Evolutionary conservation across 2,329 filamentous ascomycete genomes (phyloP).

Genomic region (Arthrobotrys iridis): DNA sequence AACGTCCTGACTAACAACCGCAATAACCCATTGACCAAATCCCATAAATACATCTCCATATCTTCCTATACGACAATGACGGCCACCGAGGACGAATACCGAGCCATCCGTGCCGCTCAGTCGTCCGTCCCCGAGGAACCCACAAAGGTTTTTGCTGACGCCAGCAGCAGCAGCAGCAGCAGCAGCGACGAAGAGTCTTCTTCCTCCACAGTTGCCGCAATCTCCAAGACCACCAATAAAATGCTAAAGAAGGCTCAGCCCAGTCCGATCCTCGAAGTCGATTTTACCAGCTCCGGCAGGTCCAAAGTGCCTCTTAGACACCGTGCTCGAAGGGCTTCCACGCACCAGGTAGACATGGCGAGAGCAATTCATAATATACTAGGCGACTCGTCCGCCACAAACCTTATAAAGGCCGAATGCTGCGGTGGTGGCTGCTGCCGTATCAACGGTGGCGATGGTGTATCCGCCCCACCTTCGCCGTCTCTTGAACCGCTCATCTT

Average conservation of each 20-base stretch:
- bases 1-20: no score
- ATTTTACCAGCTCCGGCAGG: constrained; percentile 56
- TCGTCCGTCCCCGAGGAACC: constrained; percentile 53
- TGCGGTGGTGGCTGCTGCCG: constrained; percentile 58
- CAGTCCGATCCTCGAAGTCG: constrained; percentile 57
- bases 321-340: constrained; percentile 44
- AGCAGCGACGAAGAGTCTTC: constrained; percentile 14
- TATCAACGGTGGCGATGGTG: constrained; percentile 36
- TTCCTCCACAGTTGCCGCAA: not conserved
- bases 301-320: constrained; percentile 30
- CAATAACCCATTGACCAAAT: not conserved
- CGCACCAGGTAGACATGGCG: constrained; percentile 56
- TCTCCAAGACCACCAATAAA: constrained; percentile 13
- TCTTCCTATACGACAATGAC: constrained; percentile 28
- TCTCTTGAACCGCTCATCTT: constrained; percentile 57
- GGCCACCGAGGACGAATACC: constrained; percentile 50
- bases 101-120: constrained; percentile 40
- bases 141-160: not conserved
- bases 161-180: not conserved
- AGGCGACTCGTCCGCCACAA: constrained; percentile 57
- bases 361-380: constrained; percentile 53
- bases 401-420: constrained; percentile 56
- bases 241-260: constrained; percentile 20
- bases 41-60: not conserved
- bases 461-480: constrained; percentile 38